Evolutionary conservation across 1,284 basidiomycete genomes (phyloP), one percentile per base, ranked within the genome.

Genomic region (Anthracocystis panici-leucophaei): DNA sequence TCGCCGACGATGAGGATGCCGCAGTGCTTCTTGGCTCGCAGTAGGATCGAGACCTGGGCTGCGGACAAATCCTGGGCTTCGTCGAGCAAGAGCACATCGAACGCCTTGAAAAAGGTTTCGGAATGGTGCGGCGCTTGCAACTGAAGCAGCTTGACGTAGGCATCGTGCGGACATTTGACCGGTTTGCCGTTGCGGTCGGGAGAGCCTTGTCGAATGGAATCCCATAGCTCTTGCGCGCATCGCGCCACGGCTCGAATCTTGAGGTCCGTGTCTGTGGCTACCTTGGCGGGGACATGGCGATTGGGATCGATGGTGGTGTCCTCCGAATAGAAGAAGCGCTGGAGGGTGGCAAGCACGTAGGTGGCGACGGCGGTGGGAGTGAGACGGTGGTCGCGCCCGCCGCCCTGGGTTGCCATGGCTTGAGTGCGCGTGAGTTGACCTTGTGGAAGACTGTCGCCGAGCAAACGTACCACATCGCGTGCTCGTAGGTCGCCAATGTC

Each of bases 21-120:
- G 44, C 78, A 82, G 46, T 75, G 57, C 38, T 71, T 72, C 38
- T 71, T 72, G 16, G 78, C 79, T 1, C 78, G 57, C 31, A 81
- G 63, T 11, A 82, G 62, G 21, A 82, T 71, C 14, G 73, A 77
- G 12, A 75, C 75, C 49, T 82, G 81, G 27, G 79, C 80, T 25
- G 74, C 75, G 4, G 81, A 82, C 58, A 82, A 40, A 63, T 82
- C 81, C 57, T 82, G 81, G 18, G 81, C 81, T 48, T 82, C 81
- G 56, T 82, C 81, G 35, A 82, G 55, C 20, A 82, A 69, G 5
- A 82, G 69, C 35, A 76, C 76, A 48, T 81, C 72, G 55, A 80
- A 82, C 6, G 57, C 61, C 38, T 55, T 63, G 57, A 82, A 80
- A 33, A 74, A 70, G 40, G 67, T 77, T 21, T 72, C 66, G 1